These are phyloP conservation scores for Wickerhamiella bombiphila DNA, from an alignment of 805 yeast species.

Conservation along the genomic window DNA sequence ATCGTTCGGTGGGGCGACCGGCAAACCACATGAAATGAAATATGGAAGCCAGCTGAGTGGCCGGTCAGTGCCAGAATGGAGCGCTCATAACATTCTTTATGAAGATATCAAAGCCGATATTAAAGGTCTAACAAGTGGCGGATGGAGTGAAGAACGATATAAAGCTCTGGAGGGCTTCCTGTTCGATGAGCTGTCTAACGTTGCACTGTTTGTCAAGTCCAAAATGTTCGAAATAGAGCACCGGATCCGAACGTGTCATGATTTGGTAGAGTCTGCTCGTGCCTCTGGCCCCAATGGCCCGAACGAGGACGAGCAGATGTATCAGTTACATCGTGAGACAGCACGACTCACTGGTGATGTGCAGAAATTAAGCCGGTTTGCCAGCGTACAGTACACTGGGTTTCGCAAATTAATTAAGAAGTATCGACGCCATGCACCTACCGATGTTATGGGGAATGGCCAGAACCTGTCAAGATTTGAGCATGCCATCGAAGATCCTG, in stretches of 20 bases:
- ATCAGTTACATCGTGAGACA: slow-evolving; percentile 26
- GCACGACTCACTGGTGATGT: slow-evolving; percentile 35
- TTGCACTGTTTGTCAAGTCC: slow-evolving; percentile 46
- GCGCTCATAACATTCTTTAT: slow-evolving; percentile 67
- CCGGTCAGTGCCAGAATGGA: slow-evolving; percentile 81
- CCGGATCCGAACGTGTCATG: slow-evolving; percentile 29
- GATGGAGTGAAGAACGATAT: slow-evolving; percentile 7
- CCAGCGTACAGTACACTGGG: slow-evolving; percentile 57
- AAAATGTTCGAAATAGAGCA: slow-evolving; percentile 57
- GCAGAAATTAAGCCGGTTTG: slow-evolving; percentile 54
- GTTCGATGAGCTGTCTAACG: slow-evolving; percentile 16
- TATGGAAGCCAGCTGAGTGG: slow-evolving; percentile 65
- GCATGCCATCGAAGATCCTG: slow-evolving; percentile 29
- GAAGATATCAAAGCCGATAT: slow-evolving; percentile 58
- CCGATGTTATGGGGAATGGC: slow-evolving; percentile 18
- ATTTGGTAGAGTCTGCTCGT: slow-evolving; percentile 12
- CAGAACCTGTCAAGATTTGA: slow-evolving; percentile 15
- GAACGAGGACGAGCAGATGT: slow-evolving; percentile 4
- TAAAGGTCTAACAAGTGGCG: slow-evolving; percentile 34
- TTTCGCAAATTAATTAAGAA: slow-evolving; percentile 62
- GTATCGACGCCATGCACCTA: slow-evolving; percentile 33
- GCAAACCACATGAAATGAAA: slow-evolving; percentile 49
- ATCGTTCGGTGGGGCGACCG: no score
- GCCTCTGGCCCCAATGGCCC: neutral
- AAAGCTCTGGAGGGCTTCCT: slow-evolving; percentile 8